A percentile compares a stretch with the other conserved stretches of the same genome.
Conservation (phyloP, 352 stramenopile species). For the Phytophthora capsici region DNA sequence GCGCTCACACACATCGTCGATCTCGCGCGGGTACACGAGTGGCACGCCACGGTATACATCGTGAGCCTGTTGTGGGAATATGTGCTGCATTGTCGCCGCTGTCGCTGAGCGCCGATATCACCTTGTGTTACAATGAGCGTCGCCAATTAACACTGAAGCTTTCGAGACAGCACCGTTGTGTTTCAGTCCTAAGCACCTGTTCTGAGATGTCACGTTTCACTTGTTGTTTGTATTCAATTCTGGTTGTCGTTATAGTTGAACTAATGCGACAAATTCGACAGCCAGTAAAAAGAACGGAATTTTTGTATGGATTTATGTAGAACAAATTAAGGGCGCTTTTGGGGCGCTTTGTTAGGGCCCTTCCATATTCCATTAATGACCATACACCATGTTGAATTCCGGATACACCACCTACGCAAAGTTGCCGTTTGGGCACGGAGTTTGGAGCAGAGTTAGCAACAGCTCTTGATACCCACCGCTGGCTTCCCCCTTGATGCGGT, state of each 20-base stretch:
- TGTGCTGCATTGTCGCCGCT: slow-evolving; percentile 36
- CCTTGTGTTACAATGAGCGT: not conserved
- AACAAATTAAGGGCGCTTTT: not conserved
- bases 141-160: too few relatives aligned
- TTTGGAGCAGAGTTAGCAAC: slow-evolving; percentile 61
- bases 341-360: too few relatives aligned
- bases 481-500: slow-evolving; percentile 62
- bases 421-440: slow-evolving; percentile 39
- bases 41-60: slow-evolving; percentile 42
- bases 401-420: slow-evolving; percentile 36
- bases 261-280: too few relatives aligned
- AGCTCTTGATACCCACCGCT: slow-evolving; percentile 69
- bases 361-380: too few relatives aligned
- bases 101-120: not conserved
- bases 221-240: too few relatives aligned
- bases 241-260: too few relatives aligned
- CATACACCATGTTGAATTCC: too few relatives aligned
- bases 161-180: too few relatives aligned
- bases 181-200: too few relatives aligned
- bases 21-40: slow-evolving; percentile 47
- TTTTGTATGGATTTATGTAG: slow-evolving; percentile 8
- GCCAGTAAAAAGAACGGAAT: not conserved
- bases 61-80: slow-evolving; percentile 47
- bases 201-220: too few relatives aligned
- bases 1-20: slow-evolving; percentile 58